Conservation (phyloP, 495 filamentous ascomycete genomes). For the Penicillium nucicola region DNA sequence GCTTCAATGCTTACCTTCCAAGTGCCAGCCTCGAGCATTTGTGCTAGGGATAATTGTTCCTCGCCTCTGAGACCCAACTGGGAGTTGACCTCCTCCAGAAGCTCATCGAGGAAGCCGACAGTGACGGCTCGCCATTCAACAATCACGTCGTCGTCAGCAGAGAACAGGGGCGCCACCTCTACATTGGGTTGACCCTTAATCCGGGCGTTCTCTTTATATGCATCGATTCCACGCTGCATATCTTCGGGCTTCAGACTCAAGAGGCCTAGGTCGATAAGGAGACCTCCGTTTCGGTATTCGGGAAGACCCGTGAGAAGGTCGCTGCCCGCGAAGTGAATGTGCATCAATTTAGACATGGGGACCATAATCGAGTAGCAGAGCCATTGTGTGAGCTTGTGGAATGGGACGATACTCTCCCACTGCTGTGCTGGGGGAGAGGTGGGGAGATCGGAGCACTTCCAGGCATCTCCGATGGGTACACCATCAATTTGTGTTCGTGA, state of each 20-base stretch:
- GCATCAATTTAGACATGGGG: slow-evolving; percentile 61
- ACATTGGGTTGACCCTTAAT: slow-evolving; percentile 71
- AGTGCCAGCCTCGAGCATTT: slow-evolving; percentile 68
- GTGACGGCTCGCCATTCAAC: slow-evolving; percentile 69
- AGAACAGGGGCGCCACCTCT: slow-evolving; percentile 64
- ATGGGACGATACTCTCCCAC: slow-evolving; percentile 93
- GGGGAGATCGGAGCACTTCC: slow-evolving; percentile 84
- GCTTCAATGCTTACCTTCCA: slow-evolving; percentile 88
- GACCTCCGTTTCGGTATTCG: slow-evolving; percentile 68
- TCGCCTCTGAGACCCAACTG: slow-evolving; percentile 51
- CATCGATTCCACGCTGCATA: slow-evolving; percentile 58
- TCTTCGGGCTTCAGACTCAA: slow-evolving; percentile 58
- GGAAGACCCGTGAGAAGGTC: slow-evolving; percentile 65
- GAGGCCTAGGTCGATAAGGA: slow-evolving; percentile 64
- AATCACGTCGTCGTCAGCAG: slow-evolving; percentile 63
- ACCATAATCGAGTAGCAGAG: slow-evolving; percentile 71
- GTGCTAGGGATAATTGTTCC: slow-evolving; percentile 57
- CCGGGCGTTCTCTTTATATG: slow-evolving; percentile 70
- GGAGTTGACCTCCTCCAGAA: slow-evolving; percentile 60
- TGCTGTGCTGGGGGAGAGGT: slow-evolving; percentile 64
- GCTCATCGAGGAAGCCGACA: slow-evolving; percentile 63
- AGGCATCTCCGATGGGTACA: slow-evolving; percentile 87
- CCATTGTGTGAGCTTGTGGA: slow-evolving; percentile 77
- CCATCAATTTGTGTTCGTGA: slow-evolving; percentile 88
- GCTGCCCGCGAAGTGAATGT: slow-evolving; percentile 59